Evolutionary conservation across 2,329 filamentous ascomycete genomes (phyloP), one percentile per base, ranked within the genome.

Genomic region (Nigrograna mackinnonii): DNA sequence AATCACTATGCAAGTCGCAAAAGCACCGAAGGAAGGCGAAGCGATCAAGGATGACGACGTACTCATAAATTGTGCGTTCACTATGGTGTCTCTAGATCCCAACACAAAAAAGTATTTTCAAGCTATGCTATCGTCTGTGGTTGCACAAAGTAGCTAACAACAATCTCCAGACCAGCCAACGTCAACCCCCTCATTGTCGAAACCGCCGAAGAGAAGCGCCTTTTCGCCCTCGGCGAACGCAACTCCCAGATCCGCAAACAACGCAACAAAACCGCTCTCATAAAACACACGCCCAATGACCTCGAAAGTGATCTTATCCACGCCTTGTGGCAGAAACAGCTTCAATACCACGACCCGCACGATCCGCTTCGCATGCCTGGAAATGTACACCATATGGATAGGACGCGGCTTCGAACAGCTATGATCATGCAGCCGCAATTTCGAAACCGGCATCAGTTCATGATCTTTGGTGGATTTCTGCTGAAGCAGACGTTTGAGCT

Each of bases 391-490:
- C 79, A 77, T 57, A 88, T 89, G 78, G 74, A 82, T 47, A 77
- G 79, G 51, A 82, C 84, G 2, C 72, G 74, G 22, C 78, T 89
- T 22, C 79, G 80, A 55, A 83, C 84, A 2, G 84, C 86, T 9
- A 80, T 79, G 54, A 87, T 90, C 51, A 89, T 89, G 86, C 85
- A 89, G 61, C 86, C 86, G 0, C 84, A 87, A 64, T 80, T 84
- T 62, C 79, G 84, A 35, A 86, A 86, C 64, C 69, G 83, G 2
- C 85, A 89, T 65, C 83, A 86, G 56, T 87, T 86, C 64, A 88
- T 89, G 85, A 87, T 90, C 41, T 90, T 89, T 56, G 86, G 86
- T 38, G 86, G 86, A 12, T 89, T 85, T 61, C 77, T 89, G 9
- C 74, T 90, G 9, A 87, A 87, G 60, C 83, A 87, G 58, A 86